Evolutionary conservation across 805 yeast species (phyloP).

Genomic region (Teunomyces gatunensis): DNA sequence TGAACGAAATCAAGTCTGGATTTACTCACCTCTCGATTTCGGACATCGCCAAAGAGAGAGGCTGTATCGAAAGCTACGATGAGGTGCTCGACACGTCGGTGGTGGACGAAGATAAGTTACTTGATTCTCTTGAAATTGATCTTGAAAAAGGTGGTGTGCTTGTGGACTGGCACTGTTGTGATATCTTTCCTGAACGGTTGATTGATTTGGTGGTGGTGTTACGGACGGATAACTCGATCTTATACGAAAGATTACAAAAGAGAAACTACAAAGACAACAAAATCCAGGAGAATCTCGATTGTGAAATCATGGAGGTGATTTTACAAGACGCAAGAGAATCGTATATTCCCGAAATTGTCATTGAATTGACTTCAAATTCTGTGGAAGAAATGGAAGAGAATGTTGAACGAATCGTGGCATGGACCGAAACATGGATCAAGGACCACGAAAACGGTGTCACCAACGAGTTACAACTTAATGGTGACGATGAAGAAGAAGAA

Average conservation of each 20-base stretch:
- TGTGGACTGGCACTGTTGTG: constrained; percentile 97
- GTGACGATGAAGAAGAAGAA: constrained; percentile 12
- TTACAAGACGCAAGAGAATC: constrained; percentile 82
- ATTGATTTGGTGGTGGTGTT: constrained; percentile 91
- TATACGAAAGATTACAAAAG: constrained; percentile 71
- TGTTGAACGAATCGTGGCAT: constrained; percentile 66
- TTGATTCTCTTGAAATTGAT: constrained; percentile 77
- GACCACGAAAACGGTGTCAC: constrained; percentile 43
- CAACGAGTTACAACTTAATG: constrained; percentile 24
- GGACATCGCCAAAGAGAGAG: constrained; percentile 74
- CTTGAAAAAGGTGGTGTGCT: constrained; percentile 84
- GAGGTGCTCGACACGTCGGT: constrained; percentile 80
- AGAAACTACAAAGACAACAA: constrained; percentile 81
- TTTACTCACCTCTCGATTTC: constrained; percentile 64
- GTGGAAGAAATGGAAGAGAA: constrained; percentile 81
- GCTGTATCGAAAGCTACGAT: constrained; percentile 82
- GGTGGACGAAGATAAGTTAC: constrained; percentile 86
- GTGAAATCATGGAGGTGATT: constrained; percentile 94
- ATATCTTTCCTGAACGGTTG: constrained; percentile 87
- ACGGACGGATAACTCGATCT: constrained; percentile 66
- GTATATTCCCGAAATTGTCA: constrained; percentile 76
- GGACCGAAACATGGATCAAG: constrained; percentile 74
- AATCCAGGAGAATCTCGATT: constrained; percentile 88
- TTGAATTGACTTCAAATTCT: constrained; percentile 70
- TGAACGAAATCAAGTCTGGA: constrained; percentile 33